Base-by-base conservation (phyloP, 352 stramenopile genomes). In the Globisporangium nunn region DNA sequence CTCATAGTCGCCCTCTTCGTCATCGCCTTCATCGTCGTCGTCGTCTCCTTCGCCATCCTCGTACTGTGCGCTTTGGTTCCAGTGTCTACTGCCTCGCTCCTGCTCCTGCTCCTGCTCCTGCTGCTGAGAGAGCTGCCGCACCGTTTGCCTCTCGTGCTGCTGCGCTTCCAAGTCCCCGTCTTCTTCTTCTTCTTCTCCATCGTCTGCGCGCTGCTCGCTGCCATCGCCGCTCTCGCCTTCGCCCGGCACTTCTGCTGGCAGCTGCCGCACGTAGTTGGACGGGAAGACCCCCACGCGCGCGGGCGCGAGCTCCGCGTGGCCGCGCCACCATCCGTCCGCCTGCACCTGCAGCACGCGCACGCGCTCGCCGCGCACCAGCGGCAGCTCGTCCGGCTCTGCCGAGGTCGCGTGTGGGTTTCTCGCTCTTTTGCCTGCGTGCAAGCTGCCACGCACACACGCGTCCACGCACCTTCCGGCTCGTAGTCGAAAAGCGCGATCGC, bases 291-390 rank as follows among this genome's bases (percentile, higher is more conserved):
- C 75, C 6, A 75, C 29, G 15, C 58, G 48, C 30, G 61, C 52
- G 28, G 76, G 68, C 2, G 50, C 58, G 5, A 71, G 53, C 4
- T 74, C 55, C 11, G 58, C 51, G 52, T 74, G 83, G 6, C 75
- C 78, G 4, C 64, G 58, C 78, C 78, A 88, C 78, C 78, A 88
- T 17, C 75, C 75, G 54, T 88, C 78, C 12, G 80, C 72, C 40
- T 87, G 78, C 31, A 85, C 64, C 4, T 53, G 64, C 18, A 82
- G 29, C 10, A 88, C 78, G 35, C 70, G 67, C 17, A 88, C 51
- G 14, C 63, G 54, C 15, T 85, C 70, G 2, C 75, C 75, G 56
- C 76, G 62, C 5, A 62, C 44, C 50, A 88, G 79, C 3, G 55
- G 56, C 15, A 88, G 61, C 53, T 88, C 78, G 40, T 88, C 78